Evolutionary conservation across 257 asterid species (phyloP), one percentile per base, ranked within the genome.

Genomic region (Petunia axillaris): DNA sequence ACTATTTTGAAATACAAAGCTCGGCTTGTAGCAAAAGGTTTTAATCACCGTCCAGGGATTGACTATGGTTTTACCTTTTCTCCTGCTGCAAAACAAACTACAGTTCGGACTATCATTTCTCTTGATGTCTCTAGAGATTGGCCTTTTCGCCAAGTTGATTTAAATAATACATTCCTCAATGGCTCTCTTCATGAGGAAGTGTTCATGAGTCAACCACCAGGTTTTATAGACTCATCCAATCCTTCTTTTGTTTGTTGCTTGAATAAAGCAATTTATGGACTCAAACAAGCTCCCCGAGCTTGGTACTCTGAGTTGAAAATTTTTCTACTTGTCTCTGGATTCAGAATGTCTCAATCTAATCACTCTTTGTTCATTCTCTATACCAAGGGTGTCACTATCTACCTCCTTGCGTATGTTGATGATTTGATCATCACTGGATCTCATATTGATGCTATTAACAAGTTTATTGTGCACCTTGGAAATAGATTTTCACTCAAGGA

Each of bases 41-140:
- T 16, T 14, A 52, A 66, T 67, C 82, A 66, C 38, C 48, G 13
- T 0, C 48, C 16, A 1, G 70, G 83, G 0, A 1, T 68, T 8
- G 79, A 80, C 5, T 80, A 39, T 8, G 6, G 25, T 4, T 79
- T 35, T 2, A 80, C 83, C 2, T 71, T 80, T n/a, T 68, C 79
- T 71, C 79, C 79, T 0, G 25, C 57, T 3, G 40, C 59, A 16
- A 80, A 80, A 58, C 74, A 60, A 2, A n/a, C 71, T 0, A 80
- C 79, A 2, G 57, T 80, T 5, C 64, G 40, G 0, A 6, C 58
- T 1, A 13, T 80, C 2, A 59, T 70, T 2, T 13, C 71, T 1
- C 37, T 80, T 1, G 79, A 59, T 1, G 15, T 79, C 4, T 8
- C 8, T 37, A 3, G 1, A 11, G 46, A 16, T 1, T 79, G 70